A percentile compares a stretch with the other conserved stretches of the same genome.
Evolutionary conservation across 73 alveolate genomes (phyloP).

Genomic region (Blepharisma stoltei): DNA sequence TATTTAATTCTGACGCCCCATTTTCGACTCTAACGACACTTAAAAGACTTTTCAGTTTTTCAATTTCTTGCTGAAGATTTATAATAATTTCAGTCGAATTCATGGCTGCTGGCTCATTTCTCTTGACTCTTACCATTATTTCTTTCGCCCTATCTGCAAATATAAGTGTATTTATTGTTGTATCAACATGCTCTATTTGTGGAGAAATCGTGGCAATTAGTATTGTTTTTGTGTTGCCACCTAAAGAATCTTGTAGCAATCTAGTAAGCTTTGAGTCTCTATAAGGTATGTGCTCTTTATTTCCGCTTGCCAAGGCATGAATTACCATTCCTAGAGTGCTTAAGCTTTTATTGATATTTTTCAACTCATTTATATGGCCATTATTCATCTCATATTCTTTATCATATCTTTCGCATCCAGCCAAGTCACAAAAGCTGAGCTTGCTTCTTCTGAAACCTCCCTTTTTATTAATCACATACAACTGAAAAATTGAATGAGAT

Average conservation of each 20-base stretch:
- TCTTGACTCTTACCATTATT: conserved; percentile 46
- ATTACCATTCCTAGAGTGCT: conserved; percentile 90
- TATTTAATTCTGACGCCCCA: conserved; percentile 36
- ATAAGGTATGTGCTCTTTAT: conserved; percentile 74
- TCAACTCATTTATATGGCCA: conserved; percentile 73
- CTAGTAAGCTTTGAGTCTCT: conserved; percentile 89
- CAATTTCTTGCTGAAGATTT: conserved; percentile 62
- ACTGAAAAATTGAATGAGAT: conserved; percentile 96
- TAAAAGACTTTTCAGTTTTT: conserved; percentile 48
- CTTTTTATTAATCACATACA: conserved; percentile 66
- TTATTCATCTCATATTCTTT: conserved; percentile 70
- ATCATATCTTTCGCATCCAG: conserved; percentile 88
- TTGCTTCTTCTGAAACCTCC: conserved; percentile 49
- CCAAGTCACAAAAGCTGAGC: conserved; percentile 84
- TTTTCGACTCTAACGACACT: conserved; percentile 40
- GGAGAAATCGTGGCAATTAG: conserved; percentile 92
- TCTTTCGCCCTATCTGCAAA: conserved; percentile 84
- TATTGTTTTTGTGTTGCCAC: conserved; percentile 80
- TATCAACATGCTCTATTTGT: conserved; percentile 61
- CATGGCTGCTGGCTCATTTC: conserved; percentile 56
- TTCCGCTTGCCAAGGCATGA: conserved; percentile 73
- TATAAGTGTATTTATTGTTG: conserved; percentile 82
- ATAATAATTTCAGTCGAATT: conserved; percentile 57
- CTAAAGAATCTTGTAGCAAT: conserved; percentile 83
- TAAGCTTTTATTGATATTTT: conserved; percentile 76